Percentiles rank a stretch among this genome's conserved stretches.
Evolutionary conservation across 179 eudicot genomes (phyloP).

Genomic region (Spergularia azorica): DNA sequence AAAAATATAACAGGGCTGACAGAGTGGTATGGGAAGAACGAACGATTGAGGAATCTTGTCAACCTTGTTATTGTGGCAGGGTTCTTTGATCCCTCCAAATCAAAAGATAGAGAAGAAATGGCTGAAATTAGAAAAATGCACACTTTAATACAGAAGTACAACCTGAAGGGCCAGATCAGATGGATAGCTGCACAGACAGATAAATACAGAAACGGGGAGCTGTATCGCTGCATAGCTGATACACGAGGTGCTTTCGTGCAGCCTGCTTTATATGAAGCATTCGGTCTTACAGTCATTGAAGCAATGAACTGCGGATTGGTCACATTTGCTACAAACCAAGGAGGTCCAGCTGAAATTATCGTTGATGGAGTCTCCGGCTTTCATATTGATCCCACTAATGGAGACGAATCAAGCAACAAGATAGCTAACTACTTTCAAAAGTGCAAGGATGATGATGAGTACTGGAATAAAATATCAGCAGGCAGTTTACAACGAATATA

Average conservation of each 20-base stretch:
- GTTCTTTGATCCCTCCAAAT: constrained; percentile 59
- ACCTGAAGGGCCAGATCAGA: constrained; percentile 60
- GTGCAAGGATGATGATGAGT: constrained; percentile 43
- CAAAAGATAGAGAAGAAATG: constrained; percentile 78
- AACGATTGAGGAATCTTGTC: constrained; percentile 53
- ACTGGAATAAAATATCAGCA: constrained; percentile 52
- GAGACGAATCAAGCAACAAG: constrained; percentile 52
- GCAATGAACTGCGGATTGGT: constrained; percentile 84
- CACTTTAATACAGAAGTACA: constrained; percentile 48
- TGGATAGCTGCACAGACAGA: constrained; percentile 79
- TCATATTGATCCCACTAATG: constrained; percentile 71
- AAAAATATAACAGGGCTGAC: constrained; percentile 69
- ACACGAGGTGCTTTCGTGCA: constrained; percentile 67
- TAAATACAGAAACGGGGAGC: constrained; percentile 64
- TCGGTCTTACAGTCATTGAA: constrained; percentile 83
- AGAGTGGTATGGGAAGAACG: constrained; percentile 61
- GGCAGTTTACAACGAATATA: constrained; percentile 61
- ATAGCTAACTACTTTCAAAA: constrained; percentile 52
- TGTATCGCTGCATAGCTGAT: constrained; percentile 73
- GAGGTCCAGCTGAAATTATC: constrained; percentile 82
- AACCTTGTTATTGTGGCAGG: constrained; percentile 76
- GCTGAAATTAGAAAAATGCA: constrained; percentile 74
- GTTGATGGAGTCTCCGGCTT: constrained; percentile 72
- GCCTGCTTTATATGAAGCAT: constrained; percentile 85
- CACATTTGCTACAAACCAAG: constrained; percentile 83